Evolutionary conservation across 208 protist species (phyloP), one percentile per base, ranked within the genome.

Genomic region (Lotmaria passim): DNA sequence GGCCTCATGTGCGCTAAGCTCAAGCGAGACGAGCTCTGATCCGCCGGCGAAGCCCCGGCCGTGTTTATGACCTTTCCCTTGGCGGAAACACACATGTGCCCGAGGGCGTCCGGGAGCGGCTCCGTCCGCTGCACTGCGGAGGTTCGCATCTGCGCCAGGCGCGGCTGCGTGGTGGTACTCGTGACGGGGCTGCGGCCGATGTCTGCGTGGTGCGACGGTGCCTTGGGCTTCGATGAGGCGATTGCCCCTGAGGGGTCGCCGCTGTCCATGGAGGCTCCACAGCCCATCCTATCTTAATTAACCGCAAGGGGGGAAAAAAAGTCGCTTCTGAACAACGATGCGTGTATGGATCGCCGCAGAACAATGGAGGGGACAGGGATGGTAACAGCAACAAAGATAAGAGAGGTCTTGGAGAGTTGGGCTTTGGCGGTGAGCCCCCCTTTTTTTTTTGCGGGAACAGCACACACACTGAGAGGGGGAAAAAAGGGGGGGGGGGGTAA

Each of bases 261-360:
- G 24, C 52, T 23, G 52, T 26, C n/a, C 31, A 43, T 26, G 31
- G 52, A 58, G 39, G 31, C 52, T 17, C 33, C 19, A 43, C 31
- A 58, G 33, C 52, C 52, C 52, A 58, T 58, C 7, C 33, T 58
- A 51, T 46, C 41, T 7, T 3, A 46, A 56, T 36, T 7, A 56
- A 56, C 4, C 10, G 19, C 10, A 17, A 56, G 19, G 50, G 23
- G 28, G 15, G n/a, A 21, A 11, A 48, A 21, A 48, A 21, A 48
- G n/a, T n/a, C n/a, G n/a, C n/a, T n/a, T n/a, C n/a, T n/a, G n/a
- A n/a, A n/a, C n/a, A 12, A 39, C 12, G 36, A 39, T 39, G 23
- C 1, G 46, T 7, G 41, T 7, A 17, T 7, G 41, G 36, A 12
- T 7, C 10, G 36, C 10, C 36, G 36, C 36, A 41, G 36, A 7